A percentile compares a stretch with the other conserved stretches of the same genome.
phyloP scores from a whole-genome alignment of 2,329 filamentous ascomycete genomes.

The Talaromyces sp. region DNA sequence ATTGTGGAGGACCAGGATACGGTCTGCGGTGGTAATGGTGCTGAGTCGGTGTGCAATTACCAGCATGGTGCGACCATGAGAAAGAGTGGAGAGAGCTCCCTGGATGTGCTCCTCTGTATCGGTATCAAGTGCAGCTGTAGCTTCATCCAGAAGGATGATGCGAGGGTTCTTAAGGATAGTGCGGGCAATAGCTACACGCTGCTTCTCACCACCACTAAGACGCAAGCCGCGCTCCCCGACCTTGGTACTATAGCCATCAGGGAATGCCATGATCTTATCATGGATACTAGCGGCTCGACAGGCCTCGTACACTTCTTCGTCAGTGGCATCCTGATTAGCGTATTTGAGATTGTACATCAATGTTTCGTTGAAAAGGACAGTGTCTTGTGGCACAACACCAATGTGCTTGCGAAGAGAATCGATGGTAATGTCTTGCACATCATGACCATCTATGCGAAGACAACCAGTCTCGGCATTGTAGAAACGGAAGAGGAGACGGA shows the following conservation, averaged over 20 bases:
- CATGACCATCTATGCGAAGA: constrained; percentile 80
- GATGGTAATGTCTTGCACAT: constrained; percentile 85
- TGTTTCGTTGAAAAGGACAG: constrained; percentile 90
- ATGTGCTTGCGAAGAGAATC: constrained; percentile 90
- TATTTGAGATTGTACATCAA: constrained; percentile 95
- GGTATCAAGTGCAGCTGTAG: constrained; percentile 86
- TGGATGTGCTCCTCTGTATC: constrained; percentile 95
- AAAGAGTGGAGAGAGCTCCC: constrained; percentile 77
- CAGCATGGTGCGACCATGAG: constrained; percentile 84
- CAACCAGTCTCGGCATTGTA: constrained; percentile 82
- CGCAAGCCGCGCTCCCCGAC: constrained; percentile 88
- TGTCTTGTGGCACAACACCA: constrained; percentile 95
- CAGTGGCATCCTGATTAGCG: constrained; percentile 76
- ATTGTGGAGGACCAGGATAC: constrained; percentile 76
- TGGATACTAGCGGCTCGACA: constrained; percentile 89
- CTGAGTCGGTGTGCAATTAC: constrained; percentile 92
- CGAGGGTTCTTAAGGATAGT: constrained; percentile 90
- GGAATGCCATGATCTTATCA: constrained; percentile 86
- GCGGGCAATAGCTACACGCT: constrained; percentile 88
- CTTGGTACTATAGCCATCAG: constrained; percentile 84
- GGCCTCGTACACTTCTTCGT: constrained; percentile 79
- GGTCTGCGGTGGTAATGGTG: constrained; percentile 82
- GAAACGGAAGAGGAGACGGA: constrained; percentile 93
- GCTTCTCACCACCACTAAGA: constrained; percentile 88
- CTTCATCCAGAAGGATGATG: constrained; percentile 91